Evolutionary conservation across 2,329 filamentous ascomycete species (phyloP).

Genomic region (Aureobasidium sp.): DNA sequence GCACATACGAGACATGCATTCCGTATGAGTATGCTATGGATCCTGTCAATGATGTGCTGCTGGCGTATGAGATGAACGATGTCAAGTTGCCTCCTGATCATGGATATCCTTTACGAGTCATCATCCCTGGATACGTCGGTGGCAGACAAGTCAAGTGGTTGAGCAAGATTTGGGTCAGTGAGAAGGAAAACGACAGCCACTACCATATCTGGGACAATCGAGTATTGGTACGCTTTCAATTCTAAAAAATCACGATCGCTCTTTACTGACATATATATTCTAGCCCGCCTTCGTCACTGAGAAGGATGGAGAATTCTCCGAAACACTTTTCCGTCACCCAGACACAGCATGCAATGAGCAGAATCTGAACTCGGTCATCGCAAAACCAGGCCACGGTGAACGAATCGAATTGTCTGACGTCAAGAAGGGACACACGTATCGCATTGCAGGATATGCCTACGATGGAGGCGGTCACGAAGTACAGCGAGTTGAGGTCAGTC

Average conservation of each 20-base stretch:
- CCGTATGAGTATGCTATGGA: conserved; percentile 44
- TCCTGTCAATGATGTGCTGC: conserved; percentile 39
- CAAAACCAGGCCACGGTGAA: conserved; percentile 40
- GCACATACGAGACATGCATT: conserved; percentile 42
- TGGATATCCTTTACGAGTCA: conserved; percentile 35
- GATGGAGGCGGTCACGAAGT: conserved; percentile 44
- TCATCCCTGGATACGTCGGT: conserved; percentile 37
- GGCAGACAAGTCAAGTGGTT: conserved; percentile 38
- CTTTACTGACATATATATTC: not conserved
- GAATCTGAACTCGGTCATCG: conserved; percentile 42
- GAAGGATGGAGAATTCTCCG: conserved; percentile 41
- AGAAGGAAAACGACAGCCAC: conserved; percentile 34
- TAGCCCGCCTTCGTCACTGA: conserved; percentile 40
- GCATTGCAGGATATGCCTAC: conserved; percentile 42
- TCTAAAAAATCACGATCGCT: no score
- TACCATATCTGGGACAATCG: conserved; percentile 46
- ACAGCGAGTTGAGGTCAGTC: conserved; percentile 41
- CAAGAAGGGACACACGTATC: conserved; percentile 34
- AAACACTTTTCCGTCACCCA: conserved; percentile 41
- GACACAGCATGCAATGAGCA: conserved; percentile 43
- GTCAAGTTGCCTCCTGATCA: conserved; percentile 34
- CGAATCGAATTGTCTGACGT: conserved; percentile 33
- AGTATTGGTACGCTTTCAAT: conserved; percentile 25
- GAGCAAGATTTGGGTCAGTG: conserved; percentile 32
- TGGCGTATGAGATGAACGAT: conserved; percentile 48